phyloP scores from a whole-genome alignment of 164 flowering plant genomes.

The Echeveria elegans region DNA sequence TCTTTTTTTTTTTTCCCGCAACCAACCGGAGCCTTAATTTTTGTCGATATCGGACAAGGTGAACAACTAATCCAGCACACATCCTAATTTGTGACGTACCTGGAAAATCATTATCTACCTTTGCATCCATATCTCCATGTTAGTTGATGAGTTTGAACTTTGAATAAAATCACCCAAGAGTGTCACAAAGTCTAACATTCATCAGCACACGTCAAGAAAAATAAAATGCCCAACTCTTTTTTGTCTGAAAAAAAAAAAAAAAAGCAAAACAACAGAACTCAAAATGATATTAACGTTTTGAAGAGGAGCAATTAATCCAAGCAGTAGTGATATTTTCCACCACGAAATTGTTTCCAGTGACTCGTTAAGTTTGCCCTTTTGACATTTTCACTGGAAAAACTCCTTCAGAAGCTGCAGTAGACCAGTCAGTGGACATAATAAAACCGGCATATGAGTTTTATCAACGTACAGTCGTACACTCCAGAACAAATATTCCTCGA shows the following conservation, averaged over 20 bases:
- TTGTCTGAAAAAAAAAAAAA: no score
- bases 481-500: no score
- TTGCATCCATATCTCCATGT: background rate
- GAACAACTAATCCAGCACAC: background rate
- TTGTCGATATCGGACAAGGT: background rate
- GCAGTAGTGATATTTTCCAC: background rate
- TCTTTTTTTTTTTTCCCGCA: no score
- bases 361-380: no score
- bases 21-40: no score
- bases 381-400: background rate
- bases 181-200: background rate
- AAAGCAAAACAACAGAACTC: no score
- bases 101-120: background rate
- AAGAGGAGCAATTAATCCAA: background rate
- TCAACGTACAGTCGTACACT: no score
- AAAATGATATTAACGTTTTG: no score
- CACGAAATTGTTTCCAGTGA: background rate
- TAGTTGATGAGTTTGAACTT: conserved; percentile 2
- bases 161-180: background rate
- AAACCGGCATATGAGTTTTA: no score
- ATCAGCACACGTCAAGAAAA: background rate
- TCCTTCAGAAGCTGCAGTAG: background rate
- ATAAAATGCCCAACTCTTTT: no score
- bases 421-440: background rate
- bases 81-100: background rate